Base-by-base conservation (phyloP, 768 basidiomycete species). In the Leccinum subgranulosum region DNA sequence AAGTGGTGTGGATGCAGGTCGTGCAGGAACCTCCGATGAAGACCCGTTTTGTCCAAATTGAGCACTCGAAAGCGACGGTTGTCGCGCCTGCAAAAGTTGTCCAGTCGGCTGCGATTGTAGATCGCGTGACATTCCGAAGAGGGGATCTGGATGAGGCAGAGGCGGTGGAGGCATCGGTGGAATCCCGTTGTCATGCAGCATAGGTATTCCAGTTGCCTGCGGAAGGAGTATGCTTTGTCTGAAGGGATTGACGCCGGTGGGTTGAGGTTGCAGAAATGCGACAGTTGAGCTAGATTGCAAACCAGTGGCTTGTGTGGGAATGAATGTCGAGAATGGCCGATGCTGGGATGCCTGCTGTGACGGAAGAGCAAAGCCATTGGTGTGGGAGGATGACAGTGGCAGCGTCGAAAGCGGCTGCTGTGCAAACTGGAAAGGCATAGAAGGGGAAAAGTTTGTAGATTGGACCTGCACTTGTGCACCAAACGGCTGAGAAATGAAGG, bases 211-310 rank as follows among this genome's bases (percentile, higher is more conserved):
- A 3, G 86, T 89, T 8, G 76, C 74, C 64, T 88, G 85, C 11
- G 87, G 81, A 25, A 85, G 55, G 60, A 92, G 70, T 79, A 86
- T 81, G 63, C 83, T 90, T 71, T 92, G 91, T 33, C 93, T 79
- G 79, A 95, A 95, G 9, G 92, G 92, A 72, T 94, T 94, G 45
- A 77, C 74, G 19, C 85, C 88, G 9, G 86, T 89, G 27, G 66
- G 54, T 46, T 79, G 79, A 27, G 79, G 76, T 48, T 85, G 84
- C 48, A 84, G 58, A 74, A 86, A 81, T 21, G 75, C 70, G 12
- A 74, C 69, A 55, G 68, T 55, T 54, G 87, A 84, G 54, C 63
- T 75, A 63, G 45, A 63, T 64, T 56, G 62, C 43, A 77, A 65
- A 29, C 78, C 77, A 11, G 84, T 84, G 28, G 73, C 60, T 69